Conservation (phyloP, 2,329 filamentous ascomycete species). For the Colletotrichum sp. region DNA sequence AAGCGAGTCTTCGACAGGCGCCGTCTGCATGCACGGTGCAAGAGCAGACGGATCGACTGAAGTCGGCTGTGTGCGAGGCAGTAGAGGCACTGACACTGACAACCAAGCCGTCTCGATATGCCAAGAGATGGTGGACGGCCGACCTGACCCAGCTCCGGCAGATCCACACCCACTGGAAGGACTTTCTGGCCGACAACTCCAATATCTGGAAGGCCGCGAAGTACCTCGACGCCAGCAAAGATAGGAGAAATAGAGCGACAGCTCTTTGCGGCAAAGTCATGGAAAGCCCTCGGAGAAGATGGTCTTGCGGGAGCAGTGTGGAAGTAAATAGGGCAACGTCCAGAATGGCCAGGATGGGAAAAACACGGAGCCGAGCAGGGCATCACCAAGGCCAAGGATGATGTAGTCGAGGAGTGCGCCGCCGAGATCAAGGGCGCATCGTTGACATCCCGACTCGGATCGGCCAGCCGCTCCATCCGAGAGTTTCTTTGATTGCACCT, state of each 20-base stretch:
- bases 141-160: constrained; percentile 31
- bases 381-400: neutral
- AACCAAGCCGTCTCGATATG: constrained; percentile 28
- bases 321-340: neutral
- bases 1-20: constrained; percentile 17
- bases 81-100: constrained; percentile 23
- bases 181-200: constrained; percentile 29
- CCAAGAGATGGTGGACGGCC: constrained; percentile 33
- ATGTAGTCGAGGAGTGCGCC: neutral
- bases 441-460: neutral
- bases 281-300: constrained; percentile 27
- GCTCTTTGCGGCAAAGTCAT: constrained; percentile 24
- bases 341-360: neutral
- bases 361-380: neutral
- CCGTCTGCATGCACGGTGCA: constrained; percentile 23
- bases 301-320: constrained; percentile 22
- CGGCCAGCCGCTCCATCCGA: neutral
- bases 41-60: neutral
- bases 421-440: neutral
- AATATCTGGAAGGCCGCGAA: constrained; percentile 34
- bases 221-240: constrained; percentile 25
- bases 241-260: constrained; percentile 25
- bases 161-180: constrained; percentile 30
- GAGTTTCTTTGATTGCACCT: neutral
- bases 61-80: neutral